Evolutionary conservation across 192 early-diverging fungal genomes (phyloP), one percentile per base, ranked within the genome.

Genomic region (Borealophlyctis nickersoniae): DNA sequence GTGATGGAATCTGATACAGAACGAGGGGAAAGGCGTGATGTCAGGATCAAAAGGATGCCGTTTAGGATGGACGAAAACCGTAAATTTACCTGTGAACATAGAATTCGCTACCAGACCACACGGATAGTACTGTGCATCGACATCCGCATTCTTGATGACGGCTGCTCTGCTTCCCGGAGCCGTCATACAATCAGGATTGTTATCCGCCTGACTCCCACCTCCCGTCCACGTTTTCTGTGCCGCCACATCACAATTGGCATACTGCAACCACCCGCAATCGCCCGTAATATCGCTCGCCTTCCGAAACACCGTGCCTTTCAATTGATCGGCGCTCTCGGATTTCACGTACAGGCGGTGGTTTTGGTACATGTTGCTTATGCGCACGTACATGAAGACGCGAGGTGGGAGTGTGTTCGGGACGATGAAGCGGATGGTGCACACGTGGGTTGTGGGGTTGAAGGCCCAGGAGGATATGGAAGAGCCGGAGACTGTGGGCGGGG

Each of bases 21-120:
- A 45, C 1, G 57, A 27, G 19, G 5, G 60, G 55, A 66, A 24
- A 93, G 80, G 4, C 87, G 85, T 3, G 23, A 53, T 39, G 56
- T 35, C 58, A 88, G 72, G 53, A 81, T 73, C 16, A 79, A 74
- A 35, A 77, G 58, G 28, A 60, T 52, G 45, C 58, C 36, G 19
- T 45, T 50, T 68, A 59, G 60, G 29, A 14, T 2, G 2, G 29
- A 22, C 30, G 2, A 61, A 14, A 29, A 4, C 31, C 22, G 55
- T 28, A 91, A 79, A 2, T 14, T 51, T 80, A 92, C 92, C 92
- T 73, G 94, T 92, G 73, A 98, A 99, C 58, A 94, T 82, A 2
- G 96, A 98, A 75, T 98, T 98, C 27, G 96, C 97, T 73, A 99
- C 94, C 54, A 98, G 81, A 0, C 97, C 97, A 69, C 97, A 99